phyloP scores from a whole-genome alignment of 179 eudicot genomes.

The Drosera spatulata region DNA sequence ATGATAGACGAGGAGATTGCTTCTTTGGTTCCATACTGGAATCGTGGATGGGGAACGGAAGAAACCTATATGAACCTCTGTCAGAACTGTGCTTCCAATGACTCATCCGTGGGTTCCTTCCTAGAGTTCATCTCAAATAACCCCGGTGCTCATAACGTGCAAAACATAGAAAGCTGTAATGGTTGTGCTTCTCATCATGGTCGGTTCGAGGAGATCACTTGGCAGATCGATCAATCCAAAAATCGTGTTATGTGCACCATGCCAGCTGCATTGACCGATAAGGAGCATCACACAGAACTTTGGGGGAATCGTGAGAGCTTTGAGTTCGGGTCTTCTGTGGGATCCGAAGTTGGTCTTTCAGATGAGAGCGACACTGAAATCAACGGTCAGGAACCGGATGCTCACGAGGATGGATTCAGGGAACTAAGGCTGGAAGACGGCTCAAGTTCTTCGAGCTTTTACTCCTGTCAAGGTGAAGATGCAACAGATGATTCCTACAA shows the following conservation, averaged over 20 bases:
- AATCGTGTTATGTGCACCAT: not conserved
- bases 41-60: constrained; percentile 23
- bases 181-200: constrained; percentile 38
- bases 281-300: too few species aligned
- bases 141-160: constrained; percentile 7
- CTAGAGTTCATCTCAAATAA: constrained; percentile 13
- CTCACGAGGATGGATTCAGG: too few species aligned
- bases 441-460: too few species aligned
- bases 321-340: too few species aligned
- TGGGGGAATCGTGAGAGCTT: too few species aligned
- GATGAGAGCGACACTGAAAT: too few species aligned
- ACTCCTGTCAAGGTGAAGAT: too few species aligned
- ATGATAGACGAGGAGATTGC: constrained; percentile 84
- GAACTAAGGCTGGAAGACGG: too few species aligned
- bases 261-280: not conserved
- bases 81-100: constrained; percentile 31
- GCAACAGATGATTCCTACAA: too few species aligned
- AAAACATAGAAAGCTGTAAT: constrained; percentile 18
- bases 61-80: constrained; percentile 10
- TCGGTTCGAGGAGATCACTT: constrained; percentile 59
- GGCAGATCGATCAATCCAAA: constrained; percentile 33
- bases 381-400: too few species aligned
- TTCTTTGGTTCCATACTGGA: constrained; percentile 72
- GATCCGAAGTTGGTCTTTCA: too few species aligned
- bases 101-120: constrained; percentile 19